Base-by-base conservation (phyloP, 352 stramenopile species). In the Globisporangium recalcitrans region DNA sequence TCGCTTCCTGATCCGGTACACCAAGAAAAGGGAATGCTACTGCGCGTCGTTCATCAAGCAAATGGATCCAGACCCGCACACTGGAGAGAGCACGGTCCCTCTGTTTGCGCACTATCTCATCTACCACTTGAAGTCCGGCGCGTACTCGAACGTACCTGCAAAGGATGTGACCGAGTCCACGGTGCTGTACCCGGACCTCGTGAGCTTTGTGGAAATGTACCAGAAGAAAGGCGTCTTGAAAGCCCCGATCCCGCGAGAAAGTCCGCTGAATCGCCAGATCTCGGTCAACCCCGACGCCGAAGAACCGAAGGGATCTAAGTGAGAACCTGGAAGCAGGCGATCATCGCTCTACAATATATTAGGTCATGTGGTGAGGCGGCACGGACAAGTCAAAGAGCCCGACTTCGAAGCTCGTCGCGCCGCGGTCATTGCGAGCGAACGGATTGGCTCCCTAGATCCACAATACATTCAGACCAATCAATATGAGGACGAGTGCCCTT, bases 1-100 rank as follows among this genome's bases (percentile, higher is more conserved):
- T 14, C 83, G 72, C 54, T 91, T 91, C 60, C 69, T 91, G 11
- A 91, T 91, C 49, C 78, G 82, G n/a, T 91, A 89, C 72, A 88
- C 70, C 32, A 69, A 80, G 9, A 74, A 72, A 2, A 75, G 88
- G 65, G 63, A 77, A 49, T 78, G 70, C 19, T 91, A 91, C 62
- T 91, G 82, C 55, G 72, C 79, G 29, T 90, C 82, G 0, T 91
- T 91, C 59, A 82, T 91, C 24, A 71, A 77, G 24, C 67, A 65
- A 9, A 52, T 90, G 31, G 77, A 89, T 36, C 27, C 69, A 1
- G n/a, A 19, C 0, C 69, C 72, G 2, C 60, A 65, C 0, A 9
- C 29, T 21, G 57, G 57, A 1, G 27, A 31, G 27, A 9, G 10
- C 21, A 32, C 29, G 14, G 22, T 59, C 11, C 68, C 77, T 1